These are phyloP conservation scores for Aspergillus calidoustus DNA, from an alignment of 2,329 filamentous ascomycete genomes.

Conservation along the genomic window DNA sequence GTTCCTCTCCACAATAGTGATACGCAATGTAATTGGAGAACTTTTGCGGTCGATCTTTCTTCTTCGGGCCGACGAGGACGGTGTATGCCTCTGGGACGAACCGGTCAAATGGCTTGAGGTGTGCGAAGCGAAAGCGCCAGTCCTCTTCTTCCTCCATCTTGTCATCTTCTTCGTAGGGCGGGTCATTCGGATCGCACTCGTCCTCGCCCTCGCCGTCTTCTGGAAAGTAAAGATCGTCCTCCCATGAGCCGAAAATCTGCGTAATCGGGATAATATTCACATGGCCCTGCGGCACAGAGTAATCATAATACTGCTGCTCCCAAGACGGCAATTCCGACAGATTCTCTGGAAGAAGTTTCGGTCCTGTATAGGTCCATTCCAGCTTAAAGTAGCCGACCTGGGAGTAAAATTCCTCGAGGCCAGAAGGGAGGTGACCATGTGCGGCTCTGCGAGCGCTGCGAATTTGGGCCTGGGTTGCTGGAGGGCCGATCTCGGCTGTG, in stretches of 20 bases:
- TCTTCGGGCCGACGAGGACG: neutral
- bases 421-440: neutral
- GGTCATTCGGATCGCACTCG: neutral
- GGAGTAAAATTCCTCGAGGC: neutral
- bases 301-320: neutral
- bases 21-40: neutral
- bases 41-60: neutral
- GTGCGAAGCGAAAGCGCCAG: neutral
- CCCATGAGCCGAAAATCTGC: neutral
- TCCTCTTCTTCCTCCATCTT: neutral
- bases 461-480: neutral
- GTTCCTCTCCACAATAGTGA: neutral
- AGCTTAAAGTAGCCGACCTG: neutral
- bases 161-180: neutral
- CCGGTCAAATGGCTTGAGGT: neutral
- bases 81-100: conserved; percentile 2
- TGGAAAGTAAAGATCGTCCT: neutral
- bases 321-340: neutral
- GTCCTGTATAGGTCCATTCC: neutral
- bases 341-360: neutral
- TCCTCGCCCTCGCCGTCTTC: neutral
- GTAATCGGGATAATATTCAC: neutral
- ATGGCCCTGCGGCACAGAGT: neutral
- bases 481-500: neutral
- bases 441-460: neutral